Conservation (phyloP, 345 rosid genomes). For the Trapa bicornis region DNA sequence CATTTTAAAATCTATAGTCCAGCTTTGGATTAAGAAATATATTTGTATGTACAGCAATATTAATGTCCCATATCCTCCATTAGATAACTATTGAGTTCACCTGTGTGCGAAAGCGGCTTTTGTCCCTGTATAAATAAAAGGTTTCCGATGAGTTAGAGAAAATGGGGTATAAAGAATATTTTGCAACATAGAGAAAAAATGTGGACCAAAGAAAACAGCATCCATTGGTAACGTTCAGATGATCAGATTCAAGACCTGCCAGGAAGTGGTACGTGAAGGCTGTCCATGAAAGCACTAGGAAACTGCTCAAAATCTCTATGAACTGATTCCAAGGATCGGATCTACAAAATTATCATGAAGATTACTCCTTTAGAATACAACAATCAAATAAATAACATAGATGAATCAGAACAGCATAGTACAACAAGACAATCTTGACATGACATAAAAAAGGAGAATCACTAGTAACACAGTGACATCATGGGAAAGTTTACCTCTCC, state of each 20-base stretch:
- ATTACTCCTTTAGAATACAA: neutral
- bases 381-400: neutral
- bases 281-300: constrained; percentile 68
- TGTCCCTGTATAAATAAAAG: constrained; percentile 37
- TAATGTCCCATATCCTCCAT: neutral
- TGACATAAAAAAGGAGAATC: neutral
- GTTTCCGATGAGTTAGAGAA: neutral
- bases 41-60: neutral
- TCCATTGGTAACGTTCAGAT: neutral
- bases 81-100: constrained; percentile 16
- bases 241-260: constrained; percentile 27
- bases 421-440: neutral
- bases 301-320: constrained; percentile 78
- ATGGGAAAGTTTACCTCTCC: constrained; percentile 54
- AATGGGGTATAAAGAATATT: neutral
- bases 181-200: neutral
- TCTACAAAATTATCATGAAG: constrained; percentile 30
- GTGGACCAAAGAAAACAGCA: neutral
- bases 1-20: neutral
- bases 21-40: neutral
- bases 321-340: constrained; percentile 82
- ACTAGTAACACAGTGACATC: neutral
- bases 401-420: neutral
- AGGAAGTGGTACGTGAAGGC: constrained; percentile 47
- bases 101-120: constrained; percentile 30